Conservation (phyloP, 441 rosid genomes). For the Erodium moschatum region DNA sequence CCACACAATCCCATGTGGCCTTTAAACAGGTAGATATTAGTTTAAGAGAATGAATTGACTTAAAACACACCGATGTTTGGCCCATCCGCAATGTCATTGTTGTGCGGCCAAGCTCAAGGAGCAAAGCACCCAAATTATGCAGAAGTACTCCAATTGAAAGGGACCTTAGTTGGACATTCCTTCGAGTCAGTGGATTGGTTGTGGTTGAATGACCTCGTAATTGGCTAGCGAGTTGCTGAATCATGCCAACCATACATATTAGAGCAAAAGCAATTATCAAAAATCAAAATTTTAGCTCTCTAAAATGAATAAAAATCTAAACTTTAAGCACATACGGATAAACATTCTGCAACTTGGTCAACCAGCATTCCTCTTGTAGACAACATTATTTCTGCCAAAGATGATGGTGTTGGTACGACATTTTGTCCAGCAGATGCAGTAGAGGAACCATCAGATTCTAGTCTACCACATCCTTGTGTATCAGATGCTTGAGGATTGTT, state of each 20-base stretch:
- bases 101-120: constrained; percentile 37
- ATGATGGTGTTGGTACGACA: constrained; percentile 26
- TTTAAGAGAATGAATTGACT: not conserved
- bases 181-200: constrained; percentile 26
- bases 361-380: constrained; percentile 29
- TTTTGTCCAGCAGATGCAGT: constrained; percentile 19
- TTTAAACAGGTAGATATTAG: not conserved
- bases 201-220: constrained; percentile 25
- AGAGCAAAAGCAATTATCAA: not conserved
- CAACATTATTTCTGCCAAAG: constrained; percentile 28
- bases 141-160: constrained; percentile 25
- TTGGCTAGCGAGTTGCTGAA: constrained; percentile 28
- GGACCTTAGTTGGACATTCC: constrained; percentile 22
- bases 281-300: not conserved
- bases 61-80: constrained; percentile 31
- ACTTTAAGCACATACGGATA: constrained; percentile 27
- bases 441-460: constrained; percentile 16
- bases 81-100: constrained; percentile 32
- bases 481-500: constrained; percentile 22
- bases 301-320: not conserved
- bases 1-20: too few relatives aligned
- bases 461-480: constrained; percentile 20
- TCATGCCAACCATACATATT: not conserved
- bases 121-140: constrained; percentile 30
- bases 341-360: constrained; percentile 27